These are phyloP conservation scores for Colletotrichum lupini DNA, from an alignment of 2,329 filamentous ascomycete species.

Conservation along the genomic window DNA sequence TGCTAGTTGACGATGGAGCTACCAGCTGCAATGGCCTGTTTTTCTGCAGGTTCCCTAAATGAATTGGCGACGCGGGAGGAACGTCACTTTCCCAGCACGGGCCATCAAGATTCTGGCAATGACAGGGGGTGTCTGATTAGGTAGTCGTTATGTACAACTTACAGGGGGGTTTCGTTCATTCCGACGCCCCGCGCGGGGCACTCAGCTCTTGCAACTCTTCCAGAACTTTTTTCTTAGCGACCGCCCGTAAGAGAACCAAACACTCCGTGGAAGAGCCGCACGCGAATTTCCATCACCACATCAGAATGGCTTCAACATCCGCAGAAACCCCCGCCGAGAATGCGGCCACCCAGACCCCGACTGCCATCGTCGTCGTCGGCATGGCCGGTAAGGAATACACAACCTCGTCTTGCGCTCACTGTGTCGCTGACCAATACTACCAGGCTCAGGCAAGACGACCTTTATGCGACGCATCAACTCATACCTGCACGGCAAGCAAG, in stretches of 20 bases:
- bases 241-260: neutral
- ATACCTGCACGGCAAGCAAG: conserved; percentile 83
- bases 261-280: conserved; percentile 9
- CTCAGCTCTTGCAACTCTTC: conserved; percentile 33
- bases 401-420: conserved; percentile 1
- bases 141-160: neutral
- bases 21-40: neutral
- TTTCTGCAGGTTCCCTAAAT: neutral
- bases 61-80: conserved; percentile 17
- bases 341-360: conserved; percentile 61
- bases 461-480: conserved; percentile 99
- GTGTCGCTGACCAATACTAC: conserved; percentile 26
- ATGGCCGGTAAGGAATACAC: conserved; percentile 79
- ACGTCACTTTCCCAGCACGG: conserved; percentile 32
- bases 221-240: conserved; percentile 35
- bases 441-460: conserved; percentile 97
- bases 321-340: conserved; percentile 36
- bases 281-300: conserved; percentile 5
- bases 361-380: conserved; percentile 91
- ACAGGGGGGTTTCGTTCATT: conserved; percentile 15
- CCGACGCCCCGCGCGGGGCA: conserved; percentile 34
- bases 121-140: conserved; percentile 13
- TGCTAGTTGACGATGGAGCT: neutral
- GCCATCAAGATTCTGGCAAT: conserved; percentile 14
- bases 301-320: conserved; percentile 38